These are phyloP conservation scores for Erodium trifolium DNA, from an alignment of 441 rosid species.

Conservation along the genomic window DNA sequence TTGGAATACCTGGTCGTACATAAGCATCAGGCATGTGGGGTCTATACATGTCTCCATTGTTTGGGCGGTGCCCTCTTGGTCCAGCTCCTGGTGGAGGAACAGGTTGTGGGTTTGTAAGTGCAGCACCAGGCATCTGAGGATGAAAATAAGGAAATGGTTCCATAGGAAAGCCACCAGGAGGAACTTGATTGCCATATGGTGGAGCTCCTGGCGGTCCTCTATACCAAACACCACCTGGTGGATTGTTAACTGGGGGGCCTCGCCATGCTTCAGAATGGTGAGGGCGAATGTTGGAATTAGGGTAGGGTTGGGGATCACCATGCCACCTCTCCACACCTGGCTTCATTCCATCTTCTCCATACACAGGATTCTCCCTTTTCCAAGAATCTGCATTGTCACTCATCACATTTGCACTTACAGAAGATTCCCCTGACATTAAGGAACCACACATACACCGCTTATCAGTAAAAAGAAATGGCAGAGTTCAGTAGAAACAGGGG, in stretches of 20 bases:
- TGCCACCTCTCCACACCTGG: conserved; percentile 60
- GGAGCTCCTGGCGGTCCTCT: conserved; percentile 73
- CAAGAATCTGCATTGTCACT: conserved; percentile 43
- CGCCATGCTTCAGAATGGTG: conserved; percentile 73
- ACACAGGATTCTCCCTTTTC: conserved; percentile 54
- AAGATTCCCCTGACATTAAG: conserved; percentile 32
- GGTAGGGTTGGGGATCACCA: conserved; percentile 48
- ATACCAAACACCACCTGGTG: conserved; percentile 83
- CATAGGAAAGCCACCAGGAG: conserved; percentile 74
- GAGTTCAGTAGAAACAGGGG: not conserved
- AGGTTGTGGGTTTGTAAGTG: conserved; percentile 45
- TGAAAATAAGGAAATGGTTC: conserved; percentile 80
- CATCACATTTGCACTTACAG: conserved; percentile 32
- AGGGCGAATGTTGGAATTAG: conserved; percentile 47
- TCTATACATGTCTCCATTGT: conserved; percentile 69
- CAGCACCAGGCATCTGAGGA: conserved; percentile 56
- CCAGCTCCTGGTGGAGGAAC: conserved; percentile 57
- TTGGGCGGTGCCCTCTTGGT: conserved; percentile 64
- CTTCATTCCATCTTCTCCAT: conserved; percentile 52
- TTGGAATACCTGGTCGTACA: conserved; percentile 70
- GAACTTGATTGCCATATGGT: conserved; percentile 63
- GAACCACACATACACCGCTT: conserved; percentile 4
- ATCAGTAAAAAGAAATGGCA: not conserved
- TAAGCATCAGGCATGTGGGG: conserved; percentile 75
- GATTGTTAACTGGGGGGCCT: conserved; percentile 74